These are phyloP conservation scores for Zymoseptoria crescenta DNA, from an alignment of 2,329 filamentous ascomycete species.

Conservation along the genomic window DNA sequence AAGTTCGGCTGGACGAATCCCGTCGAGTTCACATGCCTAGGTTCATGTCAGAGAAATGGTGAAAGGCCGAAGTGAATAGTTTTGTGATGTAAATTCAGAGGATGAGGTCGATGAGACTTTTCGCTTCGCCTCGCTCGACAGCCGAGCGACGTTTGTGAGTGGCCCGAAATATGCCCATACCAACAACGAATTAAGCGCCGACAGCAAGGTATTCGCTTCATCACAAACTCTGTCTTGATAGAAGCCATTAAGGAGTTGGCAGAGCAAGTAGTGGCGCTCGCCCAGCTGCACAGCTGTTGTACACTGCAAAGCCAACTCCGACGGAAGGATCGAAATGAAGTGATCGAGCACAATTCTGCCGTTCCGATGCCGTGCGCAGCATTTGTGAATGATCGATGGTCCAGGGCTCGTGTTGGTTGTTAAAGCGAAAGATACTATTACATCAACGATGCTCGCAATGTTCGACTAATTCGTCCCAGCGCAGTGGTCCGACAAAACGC, in stretches of 20 bases:
- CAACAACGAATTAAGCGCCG: not conserved
- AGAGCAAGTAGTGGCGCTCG: not conserved
- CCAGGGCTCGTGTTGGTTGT: not conserved
- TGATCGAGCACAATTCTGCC: not conserved
- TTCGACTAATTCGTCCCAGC: too few relatives aligned
- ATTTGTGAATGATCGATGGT: not conserved
- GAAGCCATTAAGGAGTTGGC: not conserved
- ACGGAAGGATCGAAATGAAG: not conserved
- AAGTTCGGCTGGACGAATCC: not conserved
- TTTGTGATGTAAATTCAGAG: not conserved
- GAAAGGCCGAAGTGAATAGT: not conserved
- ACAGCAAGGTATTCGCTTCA: not conserved
- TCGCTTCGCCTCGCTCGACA: not conserved
- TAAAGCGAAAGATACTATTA: not conserved
- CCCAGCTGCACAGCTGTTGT: not conserved
- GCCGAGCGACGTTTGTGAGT: not conserved
- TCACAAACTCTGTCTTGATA: not conserved
- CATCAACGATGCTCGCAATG: not conserved
- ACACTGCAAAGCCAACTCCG: not conserved
- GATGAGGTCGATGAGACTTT: not conserved
- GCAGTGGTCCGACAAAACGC: not conserved
- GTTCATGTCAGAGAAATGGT: not conserved
- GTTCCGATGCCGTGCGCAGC: not conserved
- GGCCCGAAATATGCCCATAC: too few relatives aligned
- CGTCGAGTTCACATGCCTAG: not conserved